Percentiles rank a stretch among this genome's conserved stretches.
phyloP scores from a whole-genome alignment of 225 moss, liverwort and hornwort species.

The Sphagnum tenellum region DNA sequence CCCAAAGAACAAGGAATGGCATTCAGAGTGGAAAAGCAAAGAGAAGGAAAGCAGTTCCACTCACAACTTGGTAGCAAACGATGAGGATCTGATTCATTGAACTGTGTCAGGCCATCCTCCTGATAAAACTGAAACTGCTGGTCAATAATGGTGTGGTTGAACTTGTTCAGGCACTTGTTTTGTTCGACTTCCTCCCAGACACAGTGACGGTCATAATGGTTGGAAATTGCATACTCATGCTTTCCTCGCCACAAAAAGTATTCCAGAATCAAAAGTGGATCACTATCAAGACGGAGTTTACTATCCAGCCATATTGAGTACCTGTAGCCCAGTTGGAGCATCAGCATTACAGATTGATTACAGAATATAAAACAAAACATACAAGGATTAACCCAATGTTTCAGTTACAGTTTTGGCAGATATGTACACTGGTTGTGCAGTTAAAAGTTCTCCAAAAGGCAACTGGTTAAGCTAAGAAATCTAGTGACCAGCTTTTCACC shows the following conservation, averaged over 20 bases:
- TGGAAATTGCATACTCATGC: constrained; percentile 86
- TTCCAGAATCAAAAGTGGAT: constrained; percentile 79
- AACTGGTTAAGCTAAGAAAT: too few species aligned
- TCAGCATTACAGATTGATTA: too few species aligned
- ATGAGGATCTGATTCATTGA: constrained; percentile 57
- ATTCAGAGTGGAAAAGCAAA: too few species aligned
- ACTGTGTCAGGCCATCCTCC: constrained; percentile 70
- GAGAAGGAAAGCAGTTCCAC: constrained; percentile 6
- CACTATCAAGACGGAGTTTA: constrained; percentile 77
- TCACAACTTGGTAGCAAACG: constrained; percentile 76
- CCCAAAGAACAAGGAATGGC: too few species aligned
- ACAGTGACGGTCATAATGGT: constrained; percentile 93
- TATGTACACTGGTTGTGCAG: too few species aligned
- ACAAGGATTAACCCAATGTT: too few species aligned
- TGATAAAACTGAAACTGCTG: constrained; percentile 77
- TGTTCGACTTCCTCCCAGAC: constrained; percentile 96
- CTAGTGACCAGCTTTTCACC: too few species aligned
- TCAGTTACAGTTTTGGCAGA: too few species aligned
- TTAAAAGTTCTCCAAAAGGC: too few species aligned
- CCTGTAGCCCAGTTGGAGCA: constrained; percentile 15
- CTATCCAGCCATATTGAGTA: constrained; percentile 98
- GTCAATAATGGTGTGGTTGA: constrained; percentile 76
- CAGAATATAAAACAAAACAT: too few species aligned
- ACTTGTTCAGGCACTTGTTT: constrained; percentile 85
- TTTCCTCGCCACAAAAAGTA: constrained; percentile 78